Evolutionary conservation across 257 asterid genomes (phyloP).

Genomic region (Paulownia fortunei): DNA sequence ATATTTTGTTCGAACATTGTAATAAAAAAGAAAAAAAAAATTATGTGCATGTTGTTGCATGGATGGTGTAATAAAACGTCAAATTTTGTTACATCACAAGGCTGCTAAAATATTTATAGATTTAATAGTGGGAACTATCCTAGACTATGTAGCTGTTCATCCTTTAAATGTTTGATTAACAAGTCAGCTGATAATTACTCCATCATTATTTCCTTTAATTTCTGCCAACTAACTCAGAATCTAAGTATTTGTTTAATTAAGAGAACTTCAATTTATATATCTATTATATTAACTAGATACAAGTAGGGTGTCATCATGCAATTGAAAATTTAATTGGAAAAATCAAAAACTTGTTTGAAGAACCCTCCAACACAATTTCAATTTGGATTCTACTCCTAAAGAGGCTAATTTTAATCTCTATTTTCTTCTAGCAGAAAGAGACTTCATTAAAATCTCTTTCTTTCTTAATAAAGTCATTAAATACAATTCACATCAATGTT

Average conservation of each 20-base stretch:
- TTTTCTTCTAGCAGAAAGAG: no score
- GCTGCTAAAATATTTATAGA: background rate
- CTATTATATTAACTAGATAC: background rate
- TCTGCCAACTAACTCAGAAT: constrained; percentile 20
- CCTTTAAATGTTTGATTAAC: constrained; percentile 2
- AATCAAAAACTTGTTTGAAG: background rate
- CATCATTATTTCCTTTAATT: background rate
- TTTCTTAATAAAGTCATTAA: background rate
- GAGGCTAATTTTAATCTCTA: background rate
- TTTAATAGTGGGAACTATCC: constrained; percentile 21
- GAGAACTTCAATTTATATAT: background rate
- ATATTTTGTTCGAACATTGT: background rate
- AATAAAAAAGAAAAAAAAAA: background rate
- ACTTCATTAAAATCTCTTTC: background rate
- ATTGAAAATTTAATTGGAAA: background rate
- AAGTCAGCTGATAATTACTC: constrained; percentile 18
- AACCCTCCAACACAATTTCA: background rate
- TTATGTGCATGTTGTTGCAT: background rate
- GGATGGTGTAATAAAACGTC: constrained; percentile 19
- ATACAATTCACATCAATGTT: no score
- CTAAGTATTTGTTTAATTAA: background rate
- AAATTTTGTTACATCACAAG: constrained; percentile 28
- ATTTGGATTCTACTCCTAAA: background rate
- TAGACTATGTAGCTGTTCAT: background rate
- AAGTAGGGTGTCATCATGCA: background rate